Percentiles rank a stretch among this genome's conserved stretches.
Evolutionary conservation across 768 basidiomycete species (phyloP).

Genomic region (Lentinula raphanica): DNA sequence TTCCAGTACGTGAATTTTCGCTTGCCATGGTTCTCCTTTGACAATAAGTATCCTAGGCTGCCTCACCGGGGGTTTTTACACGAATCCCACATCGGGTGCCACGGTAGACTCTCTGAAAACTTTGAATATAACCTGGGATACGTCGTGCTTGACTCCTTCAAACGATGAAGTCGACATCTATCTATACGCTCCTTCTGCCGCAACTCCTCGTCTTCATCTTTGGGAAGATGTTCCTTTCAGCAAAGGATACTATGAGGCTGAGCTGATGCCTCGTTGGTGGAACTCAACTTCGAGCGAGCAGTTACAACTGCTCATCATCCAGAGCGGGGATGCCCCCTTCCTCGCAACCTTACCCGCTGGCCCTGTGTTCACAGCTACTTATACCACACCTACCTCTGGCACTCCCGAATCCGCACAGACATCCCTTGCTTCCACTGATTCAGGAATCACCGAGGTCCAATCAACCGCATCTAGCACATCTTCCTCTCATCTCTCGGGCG

Average conservation of each 20-base stretch:
- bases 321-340: conserved; percentile 45
- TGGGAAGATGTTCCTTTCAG: conserved; percentile 51
- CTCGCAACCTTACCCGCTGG: conserved; percentile 53
- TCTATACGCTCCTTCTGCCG: conserved; percentile 47
- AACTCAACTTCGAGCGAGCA: conserved; percentile 41
- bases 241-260: conserved; percentile 43
- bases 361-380: conserved; percentile 66
- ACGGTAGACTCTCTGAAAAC: conserved; percentile 42
- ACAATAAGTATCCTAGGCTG: conserved; percentile 32
- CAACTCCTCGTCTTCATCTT: conserved; percentile 42
- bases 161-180: conserved; percentile 59
- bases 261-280: conserved; percentile 67
- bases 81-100: conserved; percentile 42
- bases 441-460: conserved; percentile 32
- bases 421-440: conserved; percentile 19
- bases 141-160: conserved; percentile 41
- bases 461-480: conserved; percentile 30
- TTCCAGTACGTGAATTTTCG: neutral
- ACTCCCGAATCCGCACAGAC: conserved; percentile 35
- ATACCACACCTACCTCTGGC: conserved; percentile 37
- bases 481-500: conserved; percentile 32
- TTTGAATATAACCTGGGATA: conserved; percentile 61
- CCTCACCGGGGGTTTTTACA: conserved; percentile 57
- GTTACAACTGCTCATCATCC: conserved; percentile 59
- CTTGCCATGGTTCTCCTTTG: neutral